Conservation (phyloP, 2,329 filamentous ascomycete genomes). For the Incumbomyces lentus region DNA sequence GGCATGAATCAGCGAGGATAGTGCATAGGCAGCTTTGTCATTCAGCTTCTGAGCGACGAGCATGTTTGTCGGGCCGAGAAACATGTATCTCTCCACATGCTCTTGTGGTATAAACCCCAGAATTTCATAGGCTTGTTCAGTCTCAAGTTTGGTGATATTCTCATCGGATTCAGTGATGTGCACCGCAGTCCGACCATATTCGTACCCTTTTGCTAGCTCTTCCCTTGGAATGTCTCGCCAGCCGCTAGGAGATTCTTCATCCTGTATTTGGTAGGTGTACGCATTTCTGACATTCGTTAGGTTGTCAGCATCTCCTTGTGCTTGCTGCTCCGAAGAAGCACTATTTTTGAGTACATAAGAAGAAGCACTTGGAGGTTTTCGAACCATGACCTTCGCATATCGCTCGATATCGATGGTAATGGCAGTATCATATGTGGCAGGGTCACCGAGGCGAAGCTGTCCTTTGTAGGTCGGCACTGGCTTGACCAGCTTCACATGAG, state of each 20-base stretch:
- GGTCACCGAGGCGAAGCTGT: conserved; percentile 66
- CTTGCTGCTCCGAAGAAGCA: neutral
- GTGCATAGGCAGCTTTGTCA: conserved; percentile 68
- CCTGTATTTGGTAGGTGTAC: conserved; percentile 71
- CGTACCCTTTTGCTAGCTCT: conserved; percentile 81
- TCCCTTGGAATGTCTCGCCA: conserved; percentile 75
- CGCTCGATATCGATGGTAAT: conserved; percentile 79
- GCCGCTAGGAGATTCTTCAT: conserved; percentile 62
- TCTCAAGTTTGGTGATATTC: conserved; percentile 81
- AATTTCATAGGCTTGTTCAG: conserved; percentile 63
- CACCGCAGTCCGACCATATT: conserved; percentile 86
- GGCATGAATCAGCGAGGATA: conserved; percentile 83
- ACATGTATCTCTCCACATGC: conserved; percentile 70
- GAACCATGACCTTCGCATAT: conserved; percentile 76
- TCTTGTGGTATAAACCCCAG: conserved; percentile 72
- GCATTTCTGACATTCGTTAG: conserved; percentile 52
- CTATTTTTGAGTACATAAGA: conserved; percentile 53
- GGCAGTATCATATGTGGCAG: conserved; percentile 60
- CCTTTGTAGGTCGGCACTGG: conserved; percentile 74
- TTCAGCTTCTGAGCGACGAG: conserved; percentile 69
- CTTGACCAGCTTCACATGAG: conserved; percentile 63
- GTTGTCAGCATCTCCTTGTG: conserved; percentile 3
- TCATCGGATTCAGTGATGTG: conserved; percentile 77
- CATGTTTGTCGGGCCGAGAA: conserved; percentile 69
- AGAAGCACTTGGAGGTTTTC: conserved; percentile 63